Evolutionary conservation across 1,139 yeast species (phyloP), one percentile per base, ranked within the genome.

Genomic region (Arxiozyma slooffiae): DNA sequence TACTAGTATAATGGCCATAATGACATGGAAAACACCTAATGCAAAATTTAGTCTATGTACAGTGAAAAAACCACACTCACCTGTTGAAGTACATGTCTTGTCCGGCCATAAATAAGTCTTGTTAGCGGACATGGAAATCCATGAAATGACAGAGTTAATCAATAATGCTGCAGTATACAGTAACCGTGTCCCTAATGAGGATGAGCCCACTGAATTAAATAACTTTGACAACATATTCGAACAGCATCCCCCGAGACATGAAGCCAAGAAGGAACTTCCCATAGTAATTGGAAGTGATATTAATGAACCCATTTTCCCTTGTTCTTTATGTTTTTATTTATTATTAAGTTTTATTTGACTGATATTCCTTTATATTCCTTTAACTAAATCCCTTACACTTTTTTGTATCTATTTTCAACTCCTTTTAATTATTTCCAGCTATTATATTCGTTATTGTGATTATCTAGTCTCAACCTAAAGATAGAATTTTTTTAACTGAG

Each of bases 41-140:
- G 97, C 94, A 66, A 89, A 85, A 68, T 88, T 89, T 59, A 94
- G 76, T 52, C 97, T 74, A 64, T 92, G 94, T 11, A 92, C 97
- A 7, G 95, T 90, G 20, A 90, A 87, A 68, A 92, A 94, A 51
- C 97, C 95, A 71, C 98, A 94, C 60, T 88, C 89, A 44, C 83
- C 82, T 3, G 67, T 63, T 9, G 92, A 95, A 47, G 82, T 81
- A 57, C 96, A 89, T 51, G 92, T 76, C 55, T 78, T 77, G 55
- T 86, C 96, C 11, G 92, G 78, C 68, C 86, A 80, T 53, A 80
- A 76, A 30, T 85, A 77, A 2, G 94, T 81, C 68, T 87, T 85
- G 55, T 89, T 90, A 22, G 95, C 82, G 54, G 94, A 77, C 70
- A 88, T 87, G 7, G 69, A 60, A 43, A 88, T 72, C 99, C 99